Percentiles rank a stretch among this genome's conserved stretches.
Conservation (phyloP, 2,329 filamentous ascomycete genomes). For the Cladophialophora carrionii region DNA sequence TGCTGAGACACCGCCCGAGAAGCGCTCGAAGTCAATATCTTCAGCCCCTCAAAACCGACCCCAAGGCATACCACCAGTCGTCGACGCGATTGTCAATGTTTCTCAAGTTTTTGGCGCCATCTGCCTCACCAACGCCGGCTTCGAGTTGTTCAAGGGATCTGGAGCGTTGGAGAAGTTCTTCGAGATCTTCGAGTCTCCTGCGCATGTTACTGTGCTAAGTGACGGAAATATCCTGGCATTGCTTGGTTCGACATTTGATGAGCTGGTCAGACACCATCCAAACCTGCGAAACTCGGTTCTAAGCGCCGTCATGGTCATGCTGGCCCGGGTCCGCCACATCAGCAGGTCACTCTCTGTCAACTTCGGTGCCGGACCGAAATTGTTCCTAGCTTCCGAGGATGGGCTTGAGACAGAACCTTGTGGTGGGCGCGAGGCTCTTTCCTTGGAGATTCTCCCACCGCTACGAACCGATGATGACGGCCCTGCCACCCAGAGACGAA, state of each 20-base stretch:
- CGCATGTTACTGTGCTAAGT: constrained; percentile 83
- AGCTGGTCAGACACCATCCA: constrained; percentile 91
- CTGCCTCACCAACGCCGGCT: constrained; percentile 82
- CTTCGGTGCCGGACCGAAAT: constrained; percentile 75
- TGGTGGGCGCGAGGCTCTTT: constrained; percentile 49
- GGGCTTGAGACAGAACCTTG: constrained; percentile 59
- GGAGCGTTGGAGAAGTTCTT: constrained; percentile 83
- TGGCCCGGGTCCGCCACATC: constrained; percentile 75
- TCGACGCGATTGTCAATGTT: constrained; percentile 84
- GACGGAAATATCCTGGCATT: constrained; percentile 73
- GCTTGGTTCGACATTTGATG: constrained; percentile 86
- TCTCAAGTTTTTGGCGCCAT: constrained; percentile 91
- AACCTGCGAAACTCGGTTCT: constrained; percentile 77
- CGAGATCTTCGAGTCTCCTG: constrained; percentile 92
- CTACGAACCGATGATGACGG: constrained; percentile 13
- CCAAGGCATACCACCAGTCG: constrained; percentile 78
- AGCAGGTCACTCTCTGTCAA: constrained; percentile 70
- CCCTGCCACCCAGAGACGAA: constrained; percentile 25
- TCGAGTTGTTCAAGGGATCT: constrained; percentile 84
- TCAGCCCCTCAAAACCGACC: constrained; percentile 52
- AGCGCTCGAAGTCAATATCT: constrained; percentile 42
- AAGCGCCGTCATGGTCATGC: constrained; percentile 85
- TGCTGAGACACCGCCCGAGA: constrained; percentile 46
- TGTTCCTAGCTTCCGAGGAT: constrained; percentile 66
- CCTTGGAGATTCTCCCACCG: constrained; percentile 31